A percentile compares a stretch with the other conserved stretches of the same genome.
Conservation (phyloP, 1,284 basidiomycete genomes). For the Moesziomyces antarcticus region DNA sequence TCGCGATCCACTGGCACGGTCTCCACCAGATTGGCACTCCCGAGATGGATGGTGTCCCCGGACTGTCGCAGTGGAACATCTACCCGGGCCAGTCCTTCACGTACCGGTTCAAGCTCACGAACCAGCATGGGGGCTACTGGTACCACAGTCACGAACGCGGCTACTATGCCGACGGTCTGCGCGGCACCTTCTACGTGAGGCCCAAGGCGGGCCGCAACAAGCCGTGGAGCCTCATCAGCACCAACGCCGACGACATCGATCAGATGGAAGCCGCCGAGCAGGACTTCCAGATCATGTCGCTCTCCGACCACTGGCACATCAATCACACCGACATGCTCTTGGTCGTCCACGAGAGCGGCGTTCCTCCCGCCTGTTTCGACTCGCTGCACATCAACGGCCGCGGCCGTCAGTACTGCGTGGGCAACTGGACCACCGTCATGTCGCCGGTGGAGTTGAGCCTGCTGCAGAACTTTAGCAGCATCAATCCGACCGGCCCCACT, state of each 20-base stretch:
- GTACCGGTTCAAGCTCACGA: conserved; percentile 49
- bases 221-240: conserved; percentile 45
- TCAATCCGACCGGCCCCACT: conserved; percentile 38
- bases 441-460: conserved; percentile 22
- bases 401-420: conserved; percentile 47
- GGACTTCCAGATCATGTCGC: conserved; percentile 33
- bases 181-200: conserved; percentile 48
- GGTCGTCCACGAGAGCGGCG: conserved; percentile 47
- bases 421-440: conserved; percentile 28
- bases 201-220: conserved; percentile 33
- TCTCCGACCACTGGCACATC: conserved; percentile 54
- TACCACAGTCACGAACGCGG: conserved; percentile 51
- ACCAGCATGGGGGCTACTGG: conserved; percentile 52
- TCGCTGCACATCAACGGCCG: conserved; percentile 51
- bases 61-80: conserved; percentile 53
- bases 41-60: conserved; percentile 56
- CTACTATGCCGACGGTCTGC: conserved; percentile 47
- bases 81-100: conserved; percentile 38
- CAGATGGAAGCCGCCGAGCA: conserved; percentile 50
- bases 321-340: conserved; percentile 47
- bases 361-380: conserved; percentile 52
- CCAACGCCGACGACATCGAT: conserved; percentile 22
- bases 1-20: conserved; percentile 53
- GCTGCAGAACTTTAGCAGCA: conserved; percentile 37
- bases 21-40: conserved; percentile 52